phyloP scores from a whole-genome alignment of 2,329 filamentous ascomycete genomes.

The Beauveria scarabaeidicola region DNA sequence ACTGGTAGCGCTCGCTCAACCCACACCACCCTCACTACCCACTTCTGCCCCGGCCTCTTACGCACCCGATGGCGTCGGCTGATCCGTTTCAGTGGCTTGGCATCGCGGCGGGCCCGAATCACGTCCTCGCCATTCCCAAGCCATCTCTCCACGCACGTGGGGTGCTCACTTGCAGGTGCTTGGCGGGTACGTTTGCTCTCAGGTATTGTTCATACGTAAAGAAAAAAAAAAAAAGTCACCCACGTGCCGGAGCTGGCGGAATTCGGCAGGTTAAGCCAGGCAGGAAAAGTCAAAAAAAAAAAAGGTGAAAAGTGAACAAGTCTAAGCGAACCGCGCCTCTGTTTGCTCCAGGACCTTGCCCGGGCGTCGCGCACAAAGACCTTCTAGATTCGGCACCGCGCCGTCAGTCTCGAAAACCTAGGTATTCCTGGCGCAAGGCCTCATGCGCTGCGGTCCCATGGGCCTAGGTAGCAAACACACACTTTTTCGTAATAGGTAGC shows the following conservation, averaged over 20 bases:
- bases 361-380: not conserved
- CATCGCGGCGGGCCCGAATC: not conserved
- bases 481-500: not conserved
- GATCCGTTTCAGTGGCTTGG: not conserved
- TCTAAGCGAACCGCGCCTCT: too few relatives aligned
- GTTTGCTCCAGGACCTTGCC: too few relatives aligned
- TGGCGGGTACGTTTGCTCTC: too few relatives aligned
- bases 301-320: too few relatives aligned
- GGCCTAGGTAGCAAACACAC: not conserved
- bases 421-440: not conserved
- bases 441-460: constrained; percentile 5
- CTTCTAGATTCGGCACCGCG: not conserved
- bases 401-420: not conserved
- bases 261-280: too few relatives aligned
- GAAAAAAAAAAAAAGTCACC: too few relatives aligned
- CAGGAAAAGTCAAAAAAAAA: too few relatives aligned
- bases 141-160: constrained; percentile 3
- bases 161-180: too few relatives aligned
- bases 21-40: not conserved
- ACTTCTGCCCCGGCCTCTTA: not conserved
- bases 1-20: not conserved
- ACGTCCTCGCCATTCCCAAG: constrained; percentile 8
- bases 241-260: too few relatives aligned
- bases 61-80: constrained; percentile 4
- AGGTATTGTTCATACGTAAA: too few relatives aligned